Base-by-base conservation (phyloP, 1,284 basidiomycete species). In the Malassezia slooffiae region DNA sequence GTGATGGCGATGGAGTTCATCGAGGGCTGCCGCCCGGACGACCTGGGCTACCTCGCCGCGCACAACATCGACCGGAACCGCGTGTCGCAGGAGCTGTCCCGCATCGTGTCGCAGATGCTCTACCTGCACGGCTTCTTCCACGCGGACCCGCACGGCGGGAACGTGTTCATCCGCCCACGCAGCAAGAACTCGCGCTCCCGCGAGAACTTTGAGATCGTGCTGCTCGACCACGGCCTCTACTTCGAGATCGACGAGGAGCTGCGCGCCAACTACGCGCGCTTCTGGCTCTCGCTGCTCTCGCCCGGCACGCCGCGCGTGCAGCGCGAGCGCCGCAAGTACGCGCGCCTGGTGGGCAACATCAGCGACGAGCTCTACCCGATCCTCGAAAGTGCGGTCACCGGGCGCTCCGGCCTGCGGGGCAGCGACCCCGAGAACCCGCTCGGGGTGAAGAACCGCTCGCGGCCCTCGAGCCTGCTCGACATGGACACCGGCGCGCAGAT, bases 51-150 rank as follows among this genome's bases (percentile, higher is more conserved):
- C 68, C 76, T 99, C 7, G 81, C 83, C 26, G 72, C 80, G 33
- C 77, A 88, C 56, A 75, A 80, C 41, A 96, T 99, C 58, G 88
- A 99, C 71, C 77, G 91, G 41, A 99, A 95, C 63, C 82, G 83
- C 64, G 89, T 95, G 31, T 82, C 86, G 3, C 74, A 93, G 51
- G 89, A 95, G 70, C 60, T 73, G 7, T 65, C 67, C 2, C 54
- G 64, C 50, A 86, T 91, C 63, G 96, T 96, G 64, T 83, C 81
- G 36, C 82, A 81, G 63, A 97, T 97, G 93, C 86, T 97, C 16
- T 95, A 96, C 64, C 70, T 95, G 29, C 86, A 95, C 67, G 91
- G 91, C 27, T 89, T 65, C 55, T 69, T 62, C 43, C 62, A 60
- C 38, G 57, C 54, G 15, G 62, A 68, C 43, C 66, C 65, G 12